Evolutionary conservation across 768 basidiomycete species (phyloP).

Genomic region (Pisolithus marmoratus): DNA sequence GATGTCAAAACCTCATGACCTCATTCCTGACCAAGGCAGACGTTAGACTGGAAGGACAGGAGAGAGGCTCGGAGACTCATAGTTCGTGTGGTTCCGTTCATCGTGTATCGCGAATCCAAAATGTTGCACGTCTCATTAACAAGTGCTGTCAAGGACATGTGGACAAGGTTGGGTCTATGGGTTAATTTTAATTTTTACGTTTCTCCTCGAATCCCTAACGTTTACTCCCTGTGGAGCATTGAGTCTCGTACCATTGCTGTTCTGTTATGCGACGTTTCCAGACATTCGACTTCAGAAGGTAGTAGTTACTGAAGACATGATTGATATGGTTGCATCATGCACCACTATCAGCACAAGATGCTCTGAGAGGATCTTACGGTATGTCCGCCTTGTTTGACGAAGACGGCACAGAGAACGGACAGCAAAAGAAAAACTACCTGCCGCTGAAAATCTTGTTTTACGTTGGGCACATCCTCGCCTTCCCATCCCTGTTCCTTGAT

Average conservation of each 20-base stretch:
- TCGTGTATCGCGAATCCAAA: conserved; percentile 54
- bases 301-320: not conserved
- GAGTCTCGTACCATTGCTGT: conserved; percentile 41
- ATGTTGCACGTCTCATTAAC: conserved; percentile 46
- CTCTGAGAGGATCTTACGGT: conserved; percentile 25
- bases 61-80: conserved; percentile 44
- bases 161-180: conserved; percentile 51
- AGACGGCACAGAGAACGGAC: not conserved
- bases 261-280: conserved; percentile 51
- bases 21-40: too few relatives aligned
- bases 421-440: conserved; percentile 28
- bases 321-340: not conserved
- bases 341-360: conserved; percentile 7
- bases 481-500: conserved; percentile 37
- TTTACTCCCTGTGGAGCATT: conserved; percentile 23
- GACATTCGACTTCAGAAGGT: conserved; percentile 41
- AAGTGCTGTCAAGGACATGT: conserved; percentile 53
- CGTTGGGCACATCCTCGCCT: conserved; percentile 51
- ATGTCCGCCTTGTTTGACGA: conserved; percentile 15
- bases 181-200: conserved; percentile 1
- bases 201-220: conserved; percentile 8
- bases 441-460: conserved; percentile 67
- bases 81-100: conserved; percentile 55
- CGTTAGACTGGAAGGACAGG: conserved; percentile 39
- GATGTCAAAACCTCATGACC: too few relatives aligned